Conservation (phyloP, 257 asterid genomes). For the Solanum paucissectum region DNA sequence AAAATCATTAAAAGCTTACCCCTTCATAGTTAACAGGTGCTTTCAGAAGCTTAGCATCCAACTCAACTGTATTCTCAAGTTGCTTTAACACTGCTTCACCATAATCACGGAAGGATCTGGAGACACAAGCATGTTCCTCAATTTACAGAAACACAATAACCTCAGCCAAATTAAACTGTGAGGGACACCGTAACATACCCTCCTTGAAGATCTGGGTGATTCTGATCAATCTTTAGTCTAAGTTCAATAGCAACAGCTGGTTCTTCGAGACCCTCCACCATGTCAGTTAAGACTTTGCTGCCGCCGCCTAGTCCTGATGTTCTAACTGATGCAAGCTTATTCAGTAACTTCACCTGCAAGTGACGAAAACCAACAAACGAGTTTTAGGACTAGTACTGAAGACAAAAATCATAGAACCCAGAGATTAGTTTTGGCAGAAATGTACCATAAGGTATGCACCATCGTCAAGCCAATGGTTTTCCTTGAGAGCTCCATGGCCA, state of each 20-base stretch:
- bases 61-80: conserved; percentile 37
- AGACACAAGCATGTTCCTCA: not conserved
- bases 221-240: conserved; percentile 81
- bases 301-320: conserved; percentile 74
- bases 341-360: conserved; percentile 79
- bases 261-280: conserved; percentile 89
- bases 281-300: conserved; percentile 89
- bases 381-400: not conserved
- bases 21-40: conserved; percentile 97
- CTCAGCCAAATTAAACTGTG: not conserved
- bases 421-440: not conserved
- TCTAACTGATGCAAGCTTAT: conserved; percentile 93
- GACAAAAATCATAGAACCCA: not conserved
- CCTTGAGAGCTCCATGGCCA: conserved; percentile 99
- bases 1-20: conserved; percentile 29
- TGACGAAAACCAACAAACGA: not conserved
- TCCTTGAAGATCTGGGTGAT: conserved; percentile 76
- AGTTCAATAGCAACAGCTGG: conserved; percentile 72
- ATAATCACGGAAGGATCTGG: conserved; percentile 84
- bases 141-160: not conserved
- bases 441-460: conserved; percentile 98
- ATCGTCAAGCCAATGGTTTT: conserved; percentile 97
- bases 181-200: conserved; percentile 41
- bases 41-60: conserved; percentile 64
- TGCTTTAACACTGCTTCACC: conserved; percentile 85